These are phyloP conservation scores for Oryza officinalis DNA, from an alignment of 176 grass and related monocot species.

Conservation along the genomic window DNA sequence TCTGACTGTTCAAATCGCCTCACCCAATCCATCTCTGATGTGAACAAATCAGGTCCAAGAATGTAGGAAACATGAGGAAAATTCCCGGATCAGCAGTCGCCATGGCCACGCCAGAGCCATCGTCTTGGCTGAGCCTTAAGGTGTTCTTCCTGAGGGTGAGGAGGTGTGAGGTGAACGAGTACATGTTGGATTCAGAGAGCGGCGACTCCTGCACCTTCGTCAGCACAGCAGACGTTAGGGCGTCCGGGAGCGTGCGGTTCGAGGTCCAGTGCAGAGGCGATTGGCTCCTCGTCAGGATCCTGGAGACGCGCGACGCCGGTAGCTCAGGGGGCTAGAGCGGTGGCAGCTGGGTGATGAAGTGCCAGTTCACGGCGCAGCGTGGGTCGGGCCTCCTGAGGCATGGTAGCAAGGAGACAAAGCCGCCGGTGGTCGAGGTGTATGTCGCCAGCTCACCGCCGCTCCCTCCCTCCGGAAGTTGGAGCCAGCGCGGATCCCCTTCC, in stretches of 20 bases:
- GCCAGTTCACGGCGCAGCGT: conserved; percentile 32
- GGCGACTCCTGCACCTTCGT: conserved; percentile 44
- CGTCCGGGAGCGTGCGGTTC: conserved; percentile 70
- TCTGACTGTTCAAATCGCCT: not conserved
- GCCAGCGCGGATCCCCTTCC: too few relatives aligned
- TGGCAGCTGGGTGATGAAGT: conserved; percentile 60
- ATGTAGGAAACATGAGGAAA: conserved; percentile 33
- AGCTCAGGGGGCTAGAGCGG: not conserved
- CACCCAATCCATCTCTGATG: not conserved
- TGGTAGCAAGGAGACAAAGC: not conserved
- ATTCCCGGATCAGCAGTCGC: conserved; percentile 12
- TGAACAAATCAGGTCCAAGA: not conserved
- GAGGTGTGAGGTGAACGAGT: conserved; percentile 60
- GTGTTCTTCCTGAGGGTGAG: conserved; percentile 82
- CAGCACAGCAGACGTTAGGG: conserved; percentile 54
- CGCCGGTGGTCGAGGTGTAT: conserved; percentile 63
- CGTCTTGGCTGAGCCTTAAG: conserved; percentile 54
- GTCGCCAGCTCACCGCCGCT: too few relatives aligned
- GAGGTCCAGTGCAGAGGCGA: conserved; percentile 54
- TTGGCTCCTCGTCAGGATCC: conserved; percentile 55
- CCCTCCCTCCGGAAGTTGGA: too few relatives aligned
- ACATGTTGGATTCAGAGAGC: conserved; percentile 20
- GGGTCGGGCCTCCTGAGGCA: conserved; percentile 36
- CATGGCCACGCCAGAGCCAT: conserved; percentile 30
- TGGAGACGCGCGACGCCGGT: conserved; percentile 46